Evolutionary conservation across 495 filamentous ascomycete species (phyloP), one percentile per base, ranked within the genome.

Genomic region (Aspergillus olivimuriae): DNA sequence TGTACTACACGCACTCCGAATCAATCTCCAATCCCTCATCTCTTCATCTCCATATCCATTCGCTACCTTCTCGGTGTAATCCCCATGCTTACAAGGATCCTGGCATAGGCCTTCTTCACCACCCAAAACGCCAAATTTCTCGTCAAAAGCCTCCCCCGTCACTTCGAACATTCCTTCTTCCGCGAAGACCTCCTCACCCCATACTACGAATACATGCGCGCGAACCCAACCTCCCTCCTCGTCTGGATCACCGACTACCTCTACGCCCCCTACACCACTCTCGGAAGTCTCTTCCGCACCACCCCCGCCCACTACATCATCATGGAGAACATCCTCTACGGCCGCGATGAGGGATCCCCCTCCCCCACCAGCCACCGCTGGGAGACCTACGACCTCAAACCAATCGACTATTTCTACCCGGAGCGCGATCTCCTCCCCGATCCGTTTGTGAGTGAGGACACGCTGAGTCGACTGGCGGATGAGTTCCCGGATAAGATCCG

Each of bases 321-420:
- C 49, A 87, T 86, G 82, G 82, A 86, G 35, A 85, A 86, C 56
- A 66, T 82, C 39, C 62, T 85, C 32, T 76, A 76, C 52, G 81
- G 79, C 3, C 59, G 73, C 39, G 61, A 60, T 1, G 57, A 68
- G 5, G 66, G 72, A n/a, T n/a, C n/a, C n/a, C n/a, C n/a, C n/a
- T n/a, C n/a, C 35, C 53, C 58, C 0, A 58, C 59, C 2, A 52
- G 65, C 2, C 58, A 63, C 0, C 62, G 70, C 7, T 87, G 81
- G 81, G 80, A 86, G 45, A 73, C 73, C 0, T 86, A 80, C 65
- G 82, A 87, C 31, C 73, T 87, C 12, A 87, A 87, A 51, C 83
- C 83, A 0, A 76, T 70, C 17, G 75, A 77, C 28, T 87, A 85
- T 57, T 86, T 86, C 65, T 84, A 77, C 47, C 83, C 83, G 0